Conservation (phyloP, 768 basidiomycete species). For the Neoboletus magnificus region DNA sequence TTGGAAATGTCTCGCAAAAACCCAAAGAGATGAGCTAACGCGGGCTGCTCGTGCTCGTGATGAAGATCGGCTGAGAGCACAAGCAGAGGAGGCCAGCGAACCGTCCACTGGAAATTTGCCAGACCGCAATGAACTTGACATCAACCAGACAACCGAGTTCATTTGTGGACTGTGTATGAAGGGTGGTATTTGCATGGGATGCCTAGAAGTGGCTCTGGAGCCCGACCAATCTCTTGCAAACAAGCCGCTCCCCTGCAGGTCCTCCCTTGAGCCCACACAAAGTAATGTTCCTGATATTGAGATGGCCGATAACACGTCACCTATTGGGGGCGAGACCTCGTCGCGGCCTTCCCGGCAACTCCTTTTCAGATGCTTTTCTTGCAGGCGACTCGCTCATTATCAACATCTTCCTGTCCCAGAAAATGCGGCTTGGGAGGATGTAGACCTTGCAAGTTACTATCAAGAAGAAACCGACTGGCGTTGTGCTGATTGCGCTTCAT, state of each 20-base stretch:
- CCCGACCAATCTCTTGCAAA: slow-evolving; percentile 36
- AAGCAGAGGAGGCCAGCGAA: slow-evolving; percentile 22
- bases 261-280: slow-evolving; percentile 7
- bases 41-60: slow-evolving; percentile 60
- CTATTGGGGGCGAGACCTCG: slow-evolving; percentile 14
- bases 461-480: slow-evolving; percentile 55
- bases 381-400: slow-evolving; percentile 84
- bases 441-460: slow-evolving; percentile 59
- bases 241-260: slow-evolving; percentile 10
- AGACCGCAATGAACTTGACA: slow-evolving; percentile 46
- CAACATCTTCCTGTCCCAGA: slow-evolving; percentile 57
- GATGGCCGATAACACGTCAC: slow-evolving; percentile 32
- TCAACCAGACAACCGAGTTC: slow-evolving; percentile 71
- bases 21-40: slow-evolving; percentile 70
- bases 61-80: slow-evolving; percentile 35
- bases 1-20: slow-evolving; percentile 52
- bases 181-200: slow-evolving; percentile 77
- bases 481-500: slow-evolving; percentile 78
- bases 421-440: slow-evolving; percentile 31
- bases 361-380: slow-evolving; percentile 79
- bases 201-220: slow-evolving; percentile 53
- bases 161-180: slow-evolving; percentile 72
- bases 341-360: slow-evolving; percentile 38
- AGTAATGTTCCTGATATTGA: slow-evolving; percentile 28
- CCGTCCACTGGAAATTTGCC: slow-evolving; percentile 31